phyloP scores from a whole-genome alignment of 495 filamentous ascomycete genomes.

The Oidiodendron maius region DNA sequence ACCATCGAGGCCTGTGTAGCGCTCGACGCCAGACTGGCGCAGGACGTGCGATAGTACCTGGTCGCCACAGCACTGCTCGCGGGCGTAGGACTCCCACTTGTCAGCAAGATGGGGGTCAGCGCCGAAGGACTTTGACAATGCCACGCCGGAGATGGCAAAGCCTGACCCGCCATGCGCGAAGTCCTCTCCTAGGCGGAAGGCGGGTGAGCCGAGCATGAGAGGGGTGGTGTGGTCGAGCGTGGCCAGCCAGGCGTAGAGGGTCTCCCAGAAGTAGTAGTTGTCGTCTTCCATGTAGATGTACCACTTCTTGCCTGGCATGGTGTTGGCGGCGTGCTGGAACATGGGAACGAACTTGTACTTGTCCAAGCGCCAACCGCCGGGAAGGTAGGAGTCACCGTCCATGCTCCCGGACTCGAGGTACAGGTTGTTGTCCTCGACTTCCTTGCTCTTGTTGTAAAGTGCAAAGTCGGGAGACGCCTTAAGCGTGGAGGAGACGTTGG shows the following conservation, averaged over 20 bases:
- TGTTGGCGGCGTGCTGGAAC: slow-evolving; percentile 47
- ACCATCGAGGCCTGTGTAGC: slow-evolving; percentile 4
- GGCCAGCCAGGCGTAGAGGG: slow-evolving; percentile 48
- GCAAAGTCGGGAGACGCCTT: slow-evolving; percentile 18
- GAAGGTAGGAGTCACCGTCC: slow-evolving; percentile 6
- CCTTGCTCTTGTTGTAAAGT: slow-evolving; percentile 44
- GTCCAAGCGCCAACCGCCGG: slow-evolving; percentile 55
- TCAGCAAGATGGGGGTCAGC: not conserved
- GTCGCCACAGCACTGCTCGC: slow-evolving; percentile 11
- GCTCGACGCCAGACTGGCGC: not conserved
- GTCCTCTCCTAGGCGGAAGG: slow-evolving; percentile 34
- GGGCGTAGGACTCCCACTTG: slow-evolving; percentile 1
- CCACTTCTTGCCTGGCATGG: slow-evolving; percentile 50
- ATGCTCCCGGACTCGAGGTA: slow-evolving; percentile 17
- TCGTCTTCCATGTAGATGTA: slow-evolving; percentile 67
- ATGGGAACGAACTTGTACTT: slow-evolving; percentile 69
- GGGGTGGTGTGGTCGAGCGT: slow-evolving; percentile 40
- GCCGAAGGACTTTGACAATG: slow-evolving; percentile 37
- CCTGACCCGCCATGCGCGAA: slow-evolving; percentile 69
- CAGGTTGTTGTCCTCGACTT: slow-evolving; percentile 35
- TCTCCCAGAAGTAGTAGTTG: slow-evolving; percentile 61
- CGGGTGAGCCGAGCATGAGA: slow-evolving; percentile 51
- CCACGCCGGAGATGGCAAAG: slow-evolving; percentile 55
- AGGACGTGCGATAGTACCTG: slow-evolving; percentile 7
- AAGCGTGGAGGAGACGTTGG: slow-evolving; percentile 36